These are phyloP conservation scores for Quercus gilva DNA, from an alignment of 306 rosid species.

Conservation along the genomic window DNA sequence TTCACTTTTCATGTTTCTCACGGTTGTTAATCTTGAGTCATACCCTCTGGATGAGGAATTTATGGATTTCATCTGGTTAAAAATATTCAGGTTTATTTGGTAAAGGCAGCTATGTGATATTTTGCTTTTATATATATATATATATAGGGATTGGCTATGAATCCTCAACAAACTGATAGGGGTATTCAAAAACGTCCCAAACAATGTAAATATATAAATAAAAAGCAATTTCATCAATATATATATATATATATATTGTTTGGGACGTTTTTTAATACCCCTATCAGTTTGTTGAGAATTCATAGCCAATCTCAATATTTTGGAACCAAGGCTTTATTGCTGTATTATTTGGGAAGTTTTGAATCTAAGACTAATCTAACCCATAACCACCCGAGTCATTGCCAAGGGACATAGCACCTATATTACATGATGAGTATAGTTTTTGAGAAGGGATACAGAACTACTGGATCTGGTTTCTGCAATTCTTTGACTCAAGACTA, in stretches of 20 bases:
- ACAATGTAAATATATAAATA: no score
- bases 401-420: background rate
- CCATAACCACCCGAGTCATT: background rate
- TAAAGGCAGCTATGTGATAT: background rate
- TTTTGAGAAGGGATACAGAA: background rate
- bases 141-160: no score
- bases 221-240: no score
- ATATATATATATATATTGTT: no score
- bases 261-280: no score
- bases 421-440: background rate
- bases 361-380: background rate
- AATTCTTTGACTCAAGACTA: background rate
- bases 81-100: background rate
- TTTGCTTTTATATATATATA: background rate
- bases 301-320: no score
- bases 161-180: no score
- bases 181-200: no score
- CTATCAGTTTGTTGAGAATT: no score
- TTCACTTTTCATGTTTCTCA: background rate
- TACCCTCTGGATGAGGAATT: background rate
- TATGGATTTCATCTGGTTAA: background rate
- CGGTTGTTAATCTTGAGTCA: background rate
- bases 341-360: background rate
- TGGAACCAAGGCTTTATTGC: background rate
- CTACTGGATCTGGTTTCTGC: background rate